Conservation (phyloP, 495 filamentous ascomycete species). For the Cudoniella acicularis region DNA sequence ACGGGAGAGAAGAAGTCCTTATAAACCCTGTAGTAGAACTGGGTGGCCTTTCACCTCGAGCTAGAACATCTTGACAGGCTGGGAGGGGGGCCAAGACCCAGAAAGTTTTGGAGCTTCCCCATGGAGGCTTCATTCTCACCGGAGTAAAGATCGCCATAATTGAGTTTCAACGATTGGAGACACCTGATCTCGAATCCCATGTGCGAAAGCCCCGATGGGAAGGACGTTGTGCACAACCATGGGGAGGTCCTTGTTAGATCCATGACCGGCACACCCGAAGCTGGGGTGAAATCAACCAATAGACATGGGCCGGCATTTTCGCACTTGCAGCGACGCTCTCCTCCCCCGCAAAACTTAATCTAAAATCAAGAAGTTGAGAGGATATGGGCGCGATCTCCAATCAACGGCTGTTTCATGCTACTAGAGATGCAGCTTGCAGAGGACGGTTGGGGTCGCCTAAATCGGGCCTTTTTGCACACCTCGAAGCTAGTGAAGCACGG, state of each 20-base stretch:
- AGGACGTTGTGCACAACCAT: too few species aligned
- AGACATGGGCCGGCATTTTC: not conserved
- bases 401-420: not conserved
- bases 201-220: too few species aligned
- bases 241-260: not conserved
- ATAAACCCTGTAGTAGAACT: not conserved
- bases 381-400: not conserved
- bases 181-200: not conserved
- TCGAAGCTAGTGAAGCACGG: too few species aligned
- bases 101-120: not conserved
- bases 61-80: not conserved
- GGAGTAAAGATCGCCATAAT: not conserved
- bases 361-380: not conserved
- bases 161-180: not conserved
- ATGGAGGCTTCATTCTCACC: not conserved
- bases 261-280: not conserved
- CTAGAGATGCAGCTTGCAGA: not conserved
- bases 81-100: not conserved
- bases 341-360: not conserved
- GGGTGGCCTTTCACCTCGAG: not conserved
- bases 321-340: not conserved
- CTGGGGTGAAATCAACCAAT: not conserved
- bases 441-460: not conserved
- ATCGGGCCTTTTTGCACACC: not conserved
- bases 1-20: not conserved